Conservation (phyloP, 305 asterid species). For the Fraxinus velutina region DNA sequence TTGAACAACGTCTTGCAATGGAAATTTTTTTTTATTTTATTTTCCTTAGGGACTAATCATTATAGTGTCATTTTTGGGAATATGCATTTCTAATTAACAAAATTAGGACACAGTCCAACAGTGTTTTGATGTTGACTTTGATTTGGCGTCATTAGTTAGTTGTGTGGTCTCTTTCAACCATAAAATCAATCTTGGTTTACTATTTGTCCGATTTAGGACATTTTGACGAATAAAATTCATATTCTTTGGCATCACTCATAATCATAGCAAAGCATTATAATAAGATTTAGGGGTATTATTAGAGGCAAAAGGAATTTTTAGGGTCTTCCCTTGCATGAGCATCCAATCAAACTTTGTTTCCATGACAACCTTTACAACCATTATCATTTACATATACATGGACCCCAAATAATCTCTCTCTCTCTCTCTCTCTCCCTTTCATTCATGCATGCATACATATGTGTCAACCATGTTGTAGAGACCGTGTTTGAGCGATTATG, state of each 20-base stretch:
- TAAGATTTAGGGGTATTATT: constrained; percentile 39
- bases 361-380: constrained; percentile 41
- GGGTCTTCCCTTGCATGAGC: constrained; percentile 27
- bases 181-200: constrained; percentile 25
- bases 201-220: constrained; percentile 39
- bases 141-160: constrained; percentile 20
- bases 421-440: neutral
- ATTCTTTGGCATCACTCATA: constrained; percentile 62
- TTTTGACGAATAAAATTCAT: constrained; percentile 46
- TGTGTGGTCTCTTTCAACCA: constrained; percentile 35
- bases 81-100: neutral
- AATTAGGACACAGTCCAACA: neutral
- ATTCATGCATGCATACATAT: neutral
- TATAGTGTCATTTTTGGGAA: neutral
- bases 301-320: constrained; percentile 21
- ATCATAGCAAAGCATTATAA: constrained; percentile 42
- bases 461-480: neutral
- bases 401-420: constrained; percentile 26
- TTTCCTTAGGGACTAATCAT: neutral
- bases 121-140: constrained; percentile 12
- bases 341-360: constrained; percentile 24
- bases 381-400: constrained; percentile 31
- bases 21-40: neutral
- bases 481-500: neutral
- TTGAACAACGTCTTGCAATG: neutral